Conservation (phyloP, 139 green algal genomes). For the Chlorella ohadii region DNA sequence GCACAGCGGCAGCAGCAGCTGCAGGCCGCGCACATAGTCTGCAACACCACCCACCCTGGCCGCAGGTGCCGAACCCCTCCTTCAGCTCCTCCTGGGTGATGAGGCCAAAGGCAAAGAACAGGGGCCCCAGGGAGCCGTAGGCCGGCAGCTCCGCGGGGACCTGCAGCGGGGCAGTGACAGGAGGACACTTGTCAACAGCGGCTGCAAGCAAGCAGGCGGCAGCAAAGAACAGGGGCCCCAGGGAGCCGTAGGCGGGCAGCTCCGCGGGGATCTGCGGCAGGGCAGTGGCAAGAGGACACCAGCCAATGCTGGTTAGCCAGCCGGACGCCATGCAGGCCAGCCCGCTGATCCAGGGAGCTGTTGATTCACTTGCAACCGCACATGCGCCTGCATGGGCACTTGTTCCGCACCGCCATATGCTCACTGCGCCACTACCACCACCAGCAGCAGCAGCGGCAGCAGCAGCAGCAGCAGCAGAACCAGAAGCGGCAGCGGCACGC, state of each 20-base stretch:
- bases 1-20: not conserved
- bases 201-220: too few species aligned
- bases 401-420: too few species aligned
- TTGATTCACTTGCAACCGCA: too few species aligned
- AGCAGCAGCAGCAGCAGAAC: too few species aligned
- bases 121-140: constrained; percentile 76
- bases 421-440: too few species aligned
- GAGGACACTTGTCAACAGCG: not conserved
- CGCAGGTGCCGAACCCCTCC: constrained; percentile 31
- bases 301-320: too few species aligned
- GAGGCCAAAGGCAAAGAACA: constrained; percentile 88
- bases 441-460: too few species aligned
- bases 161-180: not conserved
- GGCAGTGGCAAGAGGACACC: not conserved
- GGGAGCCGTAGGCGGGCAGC: constrained; percentile 71
- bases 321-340: too few species aligned
- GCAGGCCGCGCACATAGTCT: not conserved
- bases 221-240: constrained; percentile 84
- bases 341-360: too few species aligned
- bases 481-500: too few species aligned
- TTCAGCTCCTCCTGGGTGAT: constrained; percentile 78
- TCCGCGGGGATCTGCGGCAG: constrained; percentile 47
- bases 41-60: constrained; percentile 4
- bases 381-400: too few species aligned
- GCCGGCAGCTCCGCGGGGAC: constrained; percentile 65